Base-by-base conservation (phyloP, 768 basidiomycete genomes). In the Calocybe indica region DNA sequence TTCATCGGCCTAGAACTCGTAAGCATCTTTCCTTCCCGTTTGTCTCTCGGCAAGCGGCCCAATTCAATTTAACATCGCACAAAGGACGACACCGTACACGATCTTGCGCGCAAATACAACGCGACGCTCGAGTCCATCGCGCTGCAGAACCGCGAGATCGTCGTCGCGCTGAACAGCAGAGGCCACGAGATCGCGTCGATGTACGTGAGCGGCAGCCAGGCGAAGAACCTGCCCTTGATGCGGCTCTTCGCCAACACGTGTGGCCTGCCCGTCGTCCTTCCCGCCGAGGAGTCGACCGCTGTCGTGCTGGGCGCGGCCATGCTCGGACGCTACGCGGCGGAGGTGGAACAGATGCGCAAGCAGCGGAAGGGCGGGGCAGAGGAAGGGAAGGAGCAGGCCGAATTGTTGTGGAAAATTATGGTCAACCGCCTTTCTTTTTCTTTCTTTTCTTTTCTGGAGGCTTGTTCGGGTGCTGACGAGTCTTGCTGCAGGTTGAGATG, bases 271-370 rank as follows among this genome's bases (percentile, higher is more conserved):
- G 82, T 98, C 45, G 78, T 96, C 34, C 73, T 96, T 33, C 95
- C 96, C 0, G 72, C 71, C 48, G 85, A 83, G 50, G 74, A 80
- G 52, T 78, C 80, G 1, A 85, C 82, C 1, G 88, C 94, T 1
- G 96, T 98, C 32, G 92, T 95, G 3, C 75, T 89, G 8, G 96
- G 96, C 1, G 83, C 91, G 0, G 93, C 95, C 6, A 95, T 99
- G 87, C 76, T 99, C 11, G 96, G 87, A 10, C 75, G 90, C 46
- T 87, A 89, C 58, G 94, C 95, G 2, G 79, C 78, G 22, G 85
- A 88, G 55, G 73, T 69, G 45, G 57, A 55, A 14, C 55, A 61
- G 36, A 22, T 22, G 22, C 22, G 22, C 22, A 22, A 4, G 22
- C 22, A 22, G 22, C 22, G 22, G 4, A 53, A 55, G 31, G 59